Conservation (phyloP, 202 grass and related monocot species). For the Panicum hallii region DNA sequence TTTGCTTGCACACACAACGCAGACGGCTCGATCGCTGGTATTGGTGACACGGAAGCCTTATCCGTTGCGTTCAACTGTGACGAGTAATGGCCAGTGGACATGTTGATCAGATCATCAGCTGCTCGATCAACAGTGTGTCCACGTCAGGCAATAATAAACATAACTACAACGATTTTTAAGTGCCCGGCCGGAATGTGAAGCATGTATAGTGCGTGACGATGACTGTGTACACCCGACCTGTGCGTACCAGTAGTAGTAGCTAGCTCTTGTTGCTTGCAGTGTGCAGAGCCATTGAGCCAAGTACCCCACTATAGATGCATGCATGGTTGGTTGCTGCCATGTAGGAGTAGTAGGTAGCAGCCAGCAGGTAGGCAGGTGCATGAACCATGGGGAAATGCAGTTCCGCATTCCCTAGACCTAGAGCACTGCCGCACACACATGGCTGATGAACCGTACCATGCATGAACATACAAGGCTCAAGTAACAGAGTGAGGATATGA, state of each 20-base stretch:
- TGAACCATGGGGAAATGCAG: background rate
- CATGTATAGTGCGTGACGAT: background rate
- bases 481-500: background rate
- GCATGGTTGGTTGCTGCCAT: background rate
- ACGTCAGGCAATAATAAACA: conserved; percentile 19
- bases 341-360: background rate
- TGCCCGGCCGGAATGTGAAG: background rate
- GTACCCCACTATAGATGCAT: background rate
- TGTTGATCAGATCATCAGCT: conserved; percentile 4
- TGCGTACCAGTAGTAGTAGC: background rate
- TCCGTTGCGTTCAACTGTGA: background rate
- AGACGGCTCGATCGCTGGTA: background rate
- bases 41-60: conserved; percentile 21
- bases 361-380: background rate
- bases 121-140: background rate
- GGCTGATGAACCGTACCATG: background rate
- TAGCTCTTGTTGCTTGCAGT: too few relatives aligned
- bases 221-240: background rate
- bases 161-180: background rate
- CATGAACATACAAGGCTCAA: background rate
- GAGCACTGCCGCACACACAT: background rate
- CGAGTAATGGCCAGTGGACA: background rate
- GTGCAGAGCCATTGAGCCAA: too few relatives aligned
- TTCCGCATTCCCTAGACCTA: background rate
- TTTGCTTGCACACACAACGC: background rate